Base-by-base conservation (phyloP, 208 protist genomes). In the Strigomonas oncopelti region DNA sequence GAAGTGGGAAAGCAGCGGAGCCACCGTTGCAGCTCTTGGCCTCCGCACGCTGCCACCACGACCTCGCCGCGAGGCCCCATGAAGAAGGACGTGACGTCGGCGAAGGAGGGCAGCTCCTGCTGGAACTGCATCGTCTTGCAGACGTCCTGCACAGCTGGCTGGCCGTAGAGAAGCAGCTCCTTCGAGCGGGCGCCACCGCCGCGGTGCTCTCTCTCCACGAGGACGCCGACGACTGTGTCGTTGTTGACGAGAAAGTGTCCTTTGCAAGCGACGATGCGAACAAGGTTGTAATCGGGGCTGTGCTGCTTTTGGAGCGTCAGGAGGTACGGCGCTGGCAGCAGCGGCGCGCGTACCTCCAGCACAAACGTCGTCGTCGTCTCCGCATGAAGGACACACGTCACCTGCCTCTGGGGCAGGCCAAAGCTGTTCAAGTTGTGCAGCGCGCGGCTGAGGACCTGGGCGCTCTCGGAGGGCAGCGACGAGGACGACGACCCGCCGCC, bases 121-220 rank as follows among this genome's bases (percentile, higher is more conserved):
- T n/a, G 18, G 56, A 91, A 90, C 32, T 55, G 45, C 22, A 53
- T 5, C 16, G 51, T 36, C 25, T 52, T 3, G 45, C 14, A 16
- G 31, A 77, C 48, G 7, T 71, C 69, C 62, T 85, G 80, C 55
- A 87, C 75, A 0, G 82, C 71, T 18, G 80, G 73, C 32, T 85
- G 61, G 28, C 80, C 85, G 61, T 90, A 93, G 1, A 93, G 61
- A 20, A 77, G 71, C n/a, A 93, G 70, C 34, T 80, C 63, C 42
- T 9, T 48, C 14, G 58, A 57, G 48, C 60, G 52, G 16, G 22
- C 1, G 29, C 57, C 45, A 22, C 14, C 29, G 27, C n/a, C 48
- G 11, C 5, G 32, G 28, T 28, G 24, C 32, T 54, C 46, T 48
- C 20, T 29, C 36, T 29, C 34, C 4, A 61, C 22, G 29, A 77